Base-by-base conservation (phyloP, 768 basidiomycete species). In the Omphalotus guepiniiformis region DNA sequence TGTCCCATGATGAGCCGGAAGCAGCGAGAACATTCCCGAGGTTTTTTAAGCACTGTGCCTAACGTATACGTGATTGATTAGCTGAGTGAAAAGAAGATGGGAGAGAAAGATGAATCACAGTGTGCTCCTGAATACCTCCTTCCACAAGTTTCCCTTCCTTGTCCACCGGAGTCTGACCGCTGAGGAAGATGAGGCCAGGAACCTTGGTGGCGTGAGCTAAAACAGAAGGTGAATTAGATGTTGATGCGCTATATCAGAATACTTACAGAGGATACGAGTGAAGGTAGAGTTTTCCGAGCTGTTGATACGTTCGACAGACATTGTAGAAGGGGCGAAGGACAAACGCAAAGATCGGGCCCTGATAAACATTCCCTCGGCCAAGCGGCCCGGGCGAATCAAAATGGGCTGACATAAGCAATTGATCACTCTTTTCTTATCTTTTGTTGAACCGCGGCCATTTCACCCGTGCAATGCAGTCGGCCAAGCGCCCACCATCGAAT, bases 41-140 rank as follows among this genome's bases (percentile, higher is more conserved):
- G 59, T 83, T 82, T 15, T 56, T 60, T 51, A 83, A 70, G 59
- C 79, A 80, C 61, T 82, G 79, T 25, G 69, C 72, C 80, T 82
- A 52, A 5, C n/a, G n/a, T n/a, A 30, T 21, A 26, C 29, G 30
- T 12, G 9, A 4, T n/a, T n/a, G n/a, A 19, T 16, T 23, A 35
- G 27, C 28, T 44, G 8, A 21, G n/a, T 18, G n/a, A n/a, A n/a
- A n/a, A 3, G 6, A 34, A 21, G 4, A 21, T 21, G 13, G 13
- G 19, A 7, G 6, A 32, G n/a, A 29, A 29, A 32, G 22, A 26
- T 26, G 12, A 58, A 71, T 26, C 58, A 79, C 82, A 12, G 80
- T 80, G 58, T 83, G 80, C 53, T 76, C 81, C 57, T 76, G 56
- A 49, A 84, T 72, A 6, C 74, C 79, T n/a, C 80, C 80, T 21